Conservation (phyloP, 2,329 filamentous ascomycete genomes). For the Annulohypoxylon truncatum region DNA sequence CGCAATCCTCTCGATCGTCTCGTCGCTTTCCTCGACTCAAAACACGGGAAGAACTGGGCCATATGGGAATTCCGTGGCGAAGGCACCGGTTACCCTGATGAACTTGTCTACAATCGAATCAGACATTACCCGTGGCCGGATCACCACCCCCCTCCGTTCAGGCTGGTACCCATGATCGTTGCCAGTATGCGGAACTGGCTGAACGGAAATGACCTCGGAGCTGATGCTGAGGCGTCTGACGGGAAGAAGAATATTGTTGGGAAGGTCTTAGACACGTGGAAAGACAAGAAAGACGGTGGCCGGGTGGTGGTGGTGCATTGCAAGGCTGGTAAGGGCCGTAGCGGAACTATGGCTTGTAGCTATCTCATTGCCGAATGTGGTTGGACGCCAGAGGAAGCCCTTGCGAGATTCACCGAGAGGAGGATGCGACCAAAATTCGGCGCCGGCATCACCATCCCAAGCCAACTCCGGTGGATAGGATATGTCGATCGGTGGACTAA, state of each 20-base stretch:
- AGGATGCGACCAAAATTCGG: conserved; percentile 93
- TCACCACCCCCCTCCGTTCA: conserved; percentile 95
- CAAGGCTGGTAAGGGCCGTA: conserved; percentile 95
- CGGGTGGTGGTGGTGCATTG: conserved; percentile 93
- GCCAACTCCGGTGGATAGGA: conserved; percentile 85
- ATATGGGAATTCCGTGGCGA: conserved; percentile 99
- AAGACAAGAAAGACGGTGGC: conserved; percentile 52
- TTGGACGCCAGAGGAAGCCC: conserved; percentile 65
- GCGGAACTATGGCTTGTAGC: conserved; percentile 86
- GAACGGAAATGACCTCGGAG: conserved; percentile 60
- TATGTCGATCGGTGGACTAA: conserved; percentile 91
- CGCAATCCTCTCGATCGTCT: conserved; percentile 91
- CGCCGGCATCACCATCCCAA: conserved; percentile 90
- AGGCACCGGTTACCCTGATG: conserved; percentile 93
- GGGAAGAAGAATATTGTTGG: conserved; percentile 41
- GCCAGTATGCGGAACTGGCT: conserved; percentile 94
- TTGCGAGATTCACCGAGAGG: conserved; percentile 75
- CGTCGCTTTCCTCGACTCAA: conserved; percentile 86
- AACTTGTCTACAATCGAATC: conserved; percentile 85
- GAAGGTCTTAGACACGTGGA: conserved; percentile 49
- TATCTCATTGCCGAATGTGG: conserved; percentile 90
- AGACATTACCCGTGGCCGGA: conserved; percentile 97
- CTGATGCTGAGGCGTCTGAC: conserved; percentile 37
- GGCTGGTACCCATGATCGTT: conserved; percentile 87
- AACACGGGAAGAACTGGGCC: conserved; percentile 86